Percentiles rank a stretch among this genome's conserved stretches.
phyloP scores from a whole-genome alignment of 1,284 basidiomycete species.

The Schizophyllum amplum region DNA sequence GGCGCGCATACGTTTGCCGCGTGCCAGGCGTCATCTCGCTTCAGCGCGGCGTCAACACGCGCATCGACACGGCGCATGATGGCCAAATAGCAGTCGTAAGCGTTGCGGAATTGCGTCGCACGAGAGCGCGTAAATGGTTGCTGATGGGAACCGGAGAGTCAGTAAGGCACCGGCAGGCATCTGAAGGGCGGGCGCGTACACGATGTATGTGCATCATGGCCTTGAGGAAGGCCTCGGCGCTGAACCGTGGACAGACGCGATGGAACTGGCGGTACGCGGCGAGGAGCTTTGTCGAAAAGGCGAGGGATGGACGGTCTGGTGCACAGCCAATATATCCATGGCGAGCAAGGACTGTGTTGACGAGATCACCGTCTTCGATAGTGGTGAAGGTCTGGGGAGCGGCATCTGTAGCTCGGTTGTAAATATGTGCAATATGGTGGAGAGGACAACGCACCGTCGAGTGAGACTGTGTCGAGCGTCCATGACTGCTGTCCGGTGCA shows the following conservation, averaged over 20 bases:
- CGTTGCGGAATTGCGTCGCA: conserved; percentile 2
- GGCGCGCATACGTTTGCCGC: conserved; percentile 12
- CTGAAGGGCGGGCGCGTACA: too few relatives aligned
- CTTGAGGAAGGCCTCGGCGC: conserved; percentile 8
- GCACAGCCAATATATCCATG: conserved; percentile 10
- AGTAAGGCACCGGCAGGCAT: neutral
- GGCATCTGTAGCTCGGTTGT: too few relatives aligned
- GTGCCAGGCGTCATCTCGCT: conserved; percentile 6
- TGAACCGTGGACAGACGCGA: conserved; percentile 11
- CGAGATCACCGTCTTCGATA: too few relatives aligned
- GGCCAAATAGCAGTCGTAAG: conserved; percentile 10
- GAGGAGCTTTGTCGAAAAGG: conserved; percentile 7
- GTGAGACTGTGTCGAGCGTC: too few relatives aligned
- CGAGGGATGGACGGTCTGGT: conserved; percentile 7
- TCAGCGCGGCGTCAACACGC: neutral
- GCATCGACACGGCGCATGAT: neutral
- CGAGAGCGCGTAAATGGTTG: neutral
- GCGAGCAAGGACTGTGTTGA: conserved; percentile 9
- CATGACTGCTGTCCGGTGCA: too few relatives aligned
- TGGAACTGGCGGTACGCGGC: conserved; percentile 9
- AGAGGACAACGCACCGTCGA: too few relatives aligned
- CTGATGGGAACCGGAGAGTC: neutral
- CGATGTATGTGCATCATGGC: conserved; percentile 9
- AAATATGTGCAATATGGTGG: too few relatives aligned
- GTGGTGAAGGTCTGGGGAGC: too few relatives aligned